Percentiles rank a stretch among this genome's conserved stretches.
Conservation (phyloP, 352 stramenopile species). For the Phytopythium sindhum region DNA sequence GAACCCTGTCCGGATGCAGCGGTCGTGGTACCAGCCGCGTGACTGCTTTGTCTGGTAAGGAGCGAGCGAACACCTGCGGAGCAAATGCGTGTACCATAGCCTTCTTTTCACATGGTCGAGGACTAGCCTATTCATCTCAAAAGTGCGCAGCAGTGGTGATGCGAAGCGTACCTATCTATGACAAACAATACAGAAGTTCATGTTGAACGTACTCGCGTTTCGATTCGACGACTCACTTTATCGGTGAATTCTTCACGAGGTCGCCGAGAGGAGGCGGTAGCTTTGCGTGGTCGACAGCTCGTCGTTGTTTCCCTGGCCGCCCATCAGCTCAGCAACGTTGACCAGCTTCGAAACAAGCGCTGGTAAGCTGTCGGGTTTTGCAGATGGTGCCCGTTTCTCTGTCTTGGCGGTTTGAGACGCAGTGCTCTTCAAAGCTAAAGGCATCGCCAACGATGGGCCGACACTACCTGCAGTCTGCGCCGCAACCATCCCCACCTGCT, state of each 20-base stretch:
- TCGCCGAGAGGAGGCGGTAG: constrained; percentile 1
- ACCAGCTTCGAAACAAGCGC: background rate
- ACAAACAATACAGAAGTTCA: background rate
- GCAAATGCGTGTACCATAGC: constrained; percentile 6
- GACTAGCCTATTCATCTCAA: background rate
- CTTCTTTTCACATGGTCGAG: background rate
- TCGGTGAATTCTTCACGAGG: background rate
- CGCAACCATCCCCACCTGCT: background rate
- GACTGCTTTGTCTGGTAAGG: constrained; percentile 39
- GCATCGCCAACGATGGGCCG: background rate
- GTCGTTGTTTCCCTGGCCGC: background rate
- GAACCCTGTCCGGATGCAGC: constrained; percentile 23
- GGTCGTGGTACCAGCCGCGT: constrained; percentile 30
- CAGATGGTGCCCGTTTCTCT: background rate
- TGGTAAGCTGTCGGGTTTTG: background rate
- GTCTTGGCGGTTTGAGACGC: background rate
- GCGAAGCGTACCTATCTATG: background rate
- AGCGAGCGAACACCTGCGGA: background rate
- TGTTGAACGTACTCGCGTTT: too few species aligned
- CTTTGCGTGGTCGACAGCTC: constrained; percentile 6
- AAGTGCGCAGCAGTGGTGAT: background rate
- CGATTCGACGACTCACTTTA: too few species aligned
- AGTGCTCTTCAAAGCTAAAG: background rate
- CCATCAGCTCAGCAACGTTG: background rate
- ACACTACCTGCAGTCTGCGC: background rate